Percentiles rank a stretch among this genome's conserved stretches.
These are phyloP conservation scores for Multifurca ochricompacta DNA, from an alignment of 768 basidiomycete genomes.

Conservation along the genomic window DNA sequence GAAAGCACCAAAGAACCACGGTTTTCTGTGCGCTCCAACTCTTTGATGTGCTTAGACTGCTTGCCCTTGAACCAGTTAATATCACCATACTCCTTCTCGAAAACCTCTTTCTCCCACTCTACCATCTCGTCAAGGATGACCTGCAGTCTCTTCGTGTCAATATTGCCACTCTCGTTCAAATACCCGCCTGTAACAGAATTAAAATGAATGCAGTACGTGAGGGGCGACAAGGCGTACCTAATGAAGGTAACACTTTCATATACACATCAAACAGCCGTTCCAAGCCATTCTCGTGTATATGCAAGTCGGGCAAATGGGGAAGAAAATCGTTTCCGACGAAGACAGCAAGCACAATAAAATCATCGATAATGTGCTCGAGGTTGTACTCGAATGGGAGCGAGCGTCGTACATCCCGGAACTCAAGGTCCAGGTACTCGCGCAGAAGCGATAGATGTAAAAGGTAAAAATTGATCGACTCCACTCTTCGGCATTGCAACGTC, in stretches of 20 bases:
- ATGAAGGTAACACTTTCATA: slow-evolving; percentile 78
- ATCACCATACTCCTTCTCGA: slow-evolving; percentile 88
- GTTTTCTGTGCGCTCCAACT: slow-evolving; percentile 53
- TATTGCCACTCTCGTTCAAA: slow-evolving; percentile 81
- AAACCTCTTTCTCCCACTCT: slow-evolving; percentile 81
- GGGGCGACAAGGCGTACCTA: slow-evolving; percentile 37
- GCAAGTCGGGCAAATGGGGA: slow-evolving; percentile 91
- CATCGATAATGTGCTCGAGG: slow-evolving; percentile 93
- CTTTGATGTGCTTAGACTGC: slow-evolving; percentile 63
- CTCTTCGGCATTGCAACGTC: slow-evolving; percentile 24
- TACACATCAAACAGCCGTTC: slow-evolving; percentile 93
- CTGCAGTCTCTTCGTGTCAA: slow-evolving; percentile 75
- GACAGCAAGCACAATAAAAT: slow-evolving; percentile 93
- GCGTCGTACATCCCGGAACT: slow-evolving; percentile 71
- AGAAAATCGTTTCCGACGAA: slow-evolving; percentile 98
- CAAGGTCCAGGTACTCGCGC: slow-evolving; percentile 95
- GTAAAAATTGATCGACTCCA: slow-evolving; percentile 87
- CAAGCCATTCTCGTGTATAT: slow-evolving; percentile 95
- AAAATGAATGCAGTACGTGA: neutral
- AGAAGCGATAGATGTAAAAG: slow-evolving; percentile 89
- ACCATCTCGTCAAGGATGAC: slow-evolving; percentile 84
- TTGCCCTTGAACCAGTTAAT: slow-evolving; percentile 93
- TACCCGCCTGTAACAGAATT: slow-evolving; percentile 63
- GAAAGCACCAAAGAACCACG: slow-evolving; percentile 53
- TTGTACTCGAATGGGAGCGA: slow-evolving; percentile 73